Evolutionary conservation across 1,284 basidiomycete genomes (phyloP).

Genomic region (Gomphus sp.): DNA sequence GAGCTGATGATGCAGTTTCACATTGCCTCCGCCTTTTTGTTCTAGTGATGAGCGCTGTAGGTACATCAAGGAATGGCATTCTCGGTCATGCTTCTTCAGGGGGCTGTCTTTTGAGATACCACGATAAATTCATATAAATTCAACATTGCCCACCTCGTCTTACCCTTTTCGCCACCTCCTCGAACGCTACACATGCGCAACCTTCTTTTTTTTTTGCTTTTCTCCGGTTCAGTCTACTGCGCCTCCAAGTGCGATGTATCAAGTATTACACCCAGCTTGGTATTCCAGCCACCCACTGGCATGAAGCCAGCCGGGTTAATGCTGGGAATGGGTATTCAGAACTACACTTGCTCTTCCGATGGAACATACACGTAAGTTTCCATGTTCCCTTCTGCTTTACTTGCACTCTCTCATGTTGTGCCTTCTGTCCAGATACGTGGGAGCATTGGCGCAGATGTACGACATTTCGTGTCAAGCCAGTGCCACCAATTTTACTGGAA

Average conservation of each 20-base stretch:
- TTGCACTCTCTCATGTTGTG: neutral
- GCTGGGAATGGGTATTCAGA: neutral
- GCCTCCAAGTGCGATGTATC: neutral
- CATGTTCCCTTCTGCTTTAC: neutral
- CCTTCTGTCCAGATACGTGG: neutral
- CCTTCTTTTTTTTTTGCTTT: neutral
- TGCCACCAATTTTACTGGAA: neutral
- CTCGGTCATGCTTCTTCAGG: too few species aligned
- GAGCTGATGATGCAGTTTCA: too few species aligned
- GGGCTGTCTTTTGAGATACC: too few species aligned
- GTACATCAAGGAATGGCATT: too few species aligned
- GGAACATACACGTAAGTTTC: neutral
- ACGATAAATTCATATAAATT: too few species aligned
- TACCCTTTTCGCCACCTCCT: too few species aligned
- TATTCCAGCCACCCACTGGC: neutral
- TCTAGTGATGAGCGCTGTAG: too few species aligned
- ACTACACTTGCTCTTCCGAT: conserved; percentile 1
- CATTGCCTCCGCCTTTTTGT: too few species aligned
- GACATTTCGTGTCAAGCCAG: neutral
- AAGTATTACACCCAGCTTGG: neutral
- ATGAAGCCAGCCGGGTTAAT: neutral
- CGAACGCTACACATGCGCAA: too few species aligned
- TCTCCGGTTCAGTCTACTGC: neutral
- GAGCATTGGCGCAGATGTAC: neutral
- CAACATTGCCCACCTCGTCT: too few species aligned